Conservation (phyloP, 176 grass and related monocot genomes). For the Zea luxurians region DNA sequence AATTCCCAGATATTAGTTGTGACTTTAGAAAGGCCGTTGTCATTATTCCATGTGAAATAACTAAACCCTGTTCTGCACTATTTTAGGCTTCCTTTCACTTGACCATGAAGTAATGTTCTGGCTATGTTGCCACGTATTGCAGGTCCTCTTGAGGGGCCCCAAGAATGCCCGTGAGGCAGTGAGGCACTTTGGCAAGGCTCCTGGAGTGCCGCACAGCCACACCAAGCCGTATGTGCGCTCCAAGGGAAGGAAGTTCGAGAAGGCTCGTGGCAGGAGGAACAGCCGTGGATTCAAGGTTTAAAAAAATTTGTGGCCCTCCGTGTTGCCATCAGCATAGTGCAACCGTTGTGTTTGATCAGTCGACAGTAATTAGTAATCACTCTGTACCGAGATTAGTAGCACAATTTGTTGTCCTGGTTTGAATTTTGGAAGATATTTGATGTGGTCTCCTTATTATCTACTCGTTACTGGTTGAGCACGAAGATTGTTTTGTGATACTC, state of each 20-base stretch:
- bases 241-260: conserved; percentile 79
- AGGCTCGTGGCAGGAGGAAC: conserved; percentile 72
- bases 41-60: neutral
- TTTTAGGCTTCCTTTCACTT: neutral
- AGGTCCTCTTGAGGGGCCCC: conserved; percentile 69
- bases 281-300: conserved; percentile 80
- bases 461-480: too few relatives aligned
- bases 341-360: conserved; percentile 35
- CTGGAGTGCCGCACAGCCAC: conserved; percentile 78
- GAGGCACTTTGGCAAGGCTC: conserved; percentile 70
- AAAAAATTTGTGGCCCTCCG: neutral
- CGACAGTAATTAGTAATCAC: conserved; percentile 40
- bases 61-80: neutral
- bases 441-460: neutral
- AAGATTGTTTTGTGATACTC: too few relatives aligned
- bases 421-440: conserved; percentile 36
- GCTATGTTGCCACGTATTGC: neutral
- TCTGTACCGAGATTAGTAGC: conserved; percentile 38
- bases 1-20: neutral
- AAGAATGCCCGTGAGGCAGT: conserved; percentile 81
- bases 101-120: neutral
- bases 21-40: neutral
- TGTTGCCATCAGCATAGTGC: neutral
- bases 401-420: conserved; percentile 13
- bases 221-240: conserved; percentile 77